Evolutionary conservation across 495 filamentous ascomycete species (phyloP).

Genomic region (Xylaria sp.): DNA sequence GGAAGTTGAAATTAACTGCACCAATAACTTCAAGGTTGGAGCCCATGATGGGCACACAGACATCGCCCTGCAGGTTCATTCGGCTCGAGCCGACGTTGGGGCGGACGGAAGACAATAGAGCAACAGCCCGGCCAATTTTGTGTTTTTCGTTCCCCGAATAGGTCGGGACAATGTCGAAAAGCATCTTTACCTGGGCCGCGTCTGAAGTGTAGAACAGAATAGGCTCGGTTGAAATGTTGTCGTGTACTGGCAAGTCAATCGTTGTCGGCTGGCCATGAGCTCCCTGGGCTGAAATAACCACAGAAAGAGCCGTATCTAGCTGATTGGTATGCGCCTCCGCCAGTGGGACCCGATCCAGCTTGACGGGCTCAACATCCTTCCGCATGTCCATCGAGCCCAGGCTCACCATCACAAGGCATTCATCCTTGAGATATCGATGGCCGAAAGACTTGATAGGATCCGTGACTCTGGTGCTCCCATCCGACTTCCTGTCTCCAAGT

Average conservation of each 20-base stretch:
- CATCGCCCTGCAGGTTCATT: slow-evolving; percentile 90
- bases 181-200: slow-evolving; percentile 78
- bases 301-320: slow-evolving; percentile 89
- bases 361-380: slow-evolving; percentile 79
- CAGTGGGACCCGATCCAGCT: slow-evolving; percentile 87
- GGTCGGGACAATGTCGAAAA: slow-evolving; percentile 97
- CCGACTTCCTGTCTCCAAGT: slow-evolving; percentile 56
- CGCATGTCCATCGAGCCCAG: slow-evolving; percentile 93
- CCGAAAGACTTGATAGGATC: slow-evolving; percentile 94
- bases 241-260: slow-evolving; percentile 91
- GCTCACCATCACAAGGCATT: slow-evolving; percentile 89
- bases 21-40: slow-evolving; percentile 91
- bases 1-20: slow-evolving; percentile 93
- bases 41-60: slow-evolving; percentile 85
- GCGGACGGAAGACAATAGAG: slow-evolving; percentile 84
- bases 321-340: slow-evolving; percentile 88
- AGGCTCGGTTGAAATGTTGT: slow-evolving; percentile 90
- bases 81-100: slow-evolving; percentile 76
- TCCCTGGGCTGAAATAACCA: slow-evolving; percentile 89
- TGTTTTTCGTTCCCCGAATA: slow-evolving; percentile 89
- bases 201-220: slow-evolving; percentile 85
- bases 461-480: slow-evolving; percentile 50
- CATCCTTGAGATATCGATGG: slow-evolving; percentile 89
- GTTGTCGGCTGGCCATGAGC: slow-evolving; percentile 85
- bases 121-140: slow-evolving; percentile 90